Percentiles rank a stretch among this genome's conserved stretches.
phyloP scores from a whole-genome alignment of 169 alveolate genomes.

The Miamiensis avidus region DNA sequence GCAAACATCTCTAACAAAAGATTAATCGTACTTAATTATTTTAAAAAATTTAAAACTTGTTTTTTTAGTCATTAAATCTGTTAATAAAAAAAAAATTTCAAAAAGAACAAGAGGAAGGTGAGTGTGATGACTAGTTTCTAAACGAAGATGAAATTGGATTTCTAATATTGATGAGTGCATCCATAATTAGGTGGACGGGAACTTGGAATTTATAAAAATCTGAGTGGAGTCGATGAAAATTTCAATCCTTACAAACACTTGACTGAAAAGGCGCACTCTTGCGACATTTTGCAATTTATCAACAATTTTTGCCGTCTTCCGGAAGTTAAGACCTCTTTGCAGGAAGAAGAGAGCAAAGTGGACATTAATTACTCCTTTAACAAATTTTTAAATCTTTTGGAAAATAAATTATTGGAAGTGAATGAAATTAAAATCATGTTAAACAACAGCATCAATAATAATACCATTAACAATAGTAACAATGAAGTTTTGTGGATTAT shows the following conservation, averaged over 20 bases:
- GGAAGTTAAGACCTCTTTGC: slow-evolving; percentile 20
- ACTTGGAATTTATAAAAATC: slow-evolving; percentile 27
- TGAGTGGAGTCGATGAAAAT: background rate
- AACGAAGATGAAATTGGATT: slow-evolving; percentile 32
- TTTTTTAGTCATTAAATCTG: too few species aligned
- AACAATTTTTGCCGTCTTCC: slow-evolving; percentile 26
- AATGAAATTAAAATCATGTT: background rate
- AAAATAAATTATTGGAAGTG: background rate
- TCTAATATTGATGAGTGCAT: slow-evolving; percentile 14
- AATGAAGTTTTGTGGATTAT: background rate
- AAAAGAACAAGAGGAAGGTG: too few species aligned
- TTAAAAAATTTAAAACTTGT: slow-evolving; percentile 1
- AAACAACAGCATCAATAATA: background rate
- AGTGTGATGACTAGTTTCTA: slow-evolving; percentile 3
- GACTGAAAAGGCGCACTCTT: slow-evolving; percentile 16
- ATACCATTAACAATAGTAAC: too few species aligned
- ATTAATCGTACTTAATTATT: background rate
- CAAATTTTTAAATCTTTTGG: slow-evolving; percentile 23
- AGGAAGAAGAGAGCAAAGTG: slow-evolving; percentile 26
- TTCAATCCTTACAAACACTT: slow-evolving; percentile 9
- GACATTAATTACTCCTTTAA: slow-evolving; percentile 13
- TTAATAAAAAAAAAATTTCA: too few species aligned
- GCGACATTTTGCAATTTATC: slow-evolving; percentile 28
- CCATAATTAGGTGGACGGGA: slow-evolving; percentile 11
- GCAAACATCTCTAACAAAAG: too few species aligned